These are phyloP conservation scores for Eremochloa ophiuroides DNA, from an alignment of 176 grass and related monocot species.

Conservation along the genomic window DNA sequence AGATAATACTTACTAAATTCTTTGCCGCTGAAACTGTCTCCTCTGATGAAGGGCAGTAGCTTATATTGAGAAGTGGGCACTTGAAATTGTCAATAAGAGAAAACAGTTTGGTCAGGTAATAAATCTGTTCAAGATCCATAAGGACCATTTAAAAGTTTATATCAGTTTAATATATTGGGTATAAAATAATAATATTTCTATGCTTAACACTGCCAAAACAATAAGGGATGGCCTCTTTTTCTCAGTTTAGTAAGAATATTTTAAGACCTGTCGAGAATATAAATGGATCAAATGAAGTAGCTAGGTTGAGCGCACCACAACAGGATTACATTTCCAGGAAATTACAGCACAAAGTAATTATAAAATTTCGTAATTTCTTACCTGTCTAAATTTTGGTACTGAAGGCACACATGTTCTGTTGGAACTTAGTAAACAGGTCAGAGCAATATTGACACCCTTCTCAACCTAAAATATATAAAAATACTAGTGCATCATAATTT, in stretches of 20 bases:
- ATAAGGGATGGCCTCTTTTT: not conserved
- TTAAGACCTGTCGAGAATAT: not conserved
- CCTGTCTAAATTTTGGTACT: constrained; percentile 62
- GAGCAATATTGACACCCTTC: constrained; percentile 54
- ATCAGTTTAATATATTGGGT: not conserved
- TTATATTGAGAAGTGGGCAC: constrained; percentile 96
- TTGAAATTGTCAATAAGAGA: constrained; percentile 28
- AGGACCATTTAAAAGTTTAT: not conserved
- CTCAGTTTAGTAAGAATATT: not conserved
- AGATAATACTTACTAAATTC: constrained; percentile 58
- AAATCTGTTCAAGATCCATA: not conserved
- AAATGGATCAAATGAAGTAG: not conserved
- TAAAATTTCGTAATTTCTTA: constrained; percentile 23
- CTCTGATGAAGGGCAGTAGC: constrained; percentile 93
- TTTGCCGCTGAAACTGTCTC: constrained; percentile 47
- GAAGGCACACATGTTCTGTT: constrained; percentile 37
- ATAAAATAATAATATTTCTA: not conserved
- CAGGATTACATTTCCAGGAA: not conserved
- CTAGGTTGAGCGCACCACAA: not conserved
- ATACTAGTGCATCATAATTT: not conserved
- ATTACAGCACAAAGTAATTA: not conserved
- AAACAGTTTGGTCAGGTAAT: not conserved
- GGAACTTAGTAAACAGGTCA: constrained; percentile 53
- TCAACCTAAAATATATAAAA: constrained; percentile 49
- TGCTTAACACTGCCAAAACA: not conserved